phyloP scores from a whole-genome alignment of 2,329 filamentous ascomycete species.

The Colletotrichum sojae region DNA sequence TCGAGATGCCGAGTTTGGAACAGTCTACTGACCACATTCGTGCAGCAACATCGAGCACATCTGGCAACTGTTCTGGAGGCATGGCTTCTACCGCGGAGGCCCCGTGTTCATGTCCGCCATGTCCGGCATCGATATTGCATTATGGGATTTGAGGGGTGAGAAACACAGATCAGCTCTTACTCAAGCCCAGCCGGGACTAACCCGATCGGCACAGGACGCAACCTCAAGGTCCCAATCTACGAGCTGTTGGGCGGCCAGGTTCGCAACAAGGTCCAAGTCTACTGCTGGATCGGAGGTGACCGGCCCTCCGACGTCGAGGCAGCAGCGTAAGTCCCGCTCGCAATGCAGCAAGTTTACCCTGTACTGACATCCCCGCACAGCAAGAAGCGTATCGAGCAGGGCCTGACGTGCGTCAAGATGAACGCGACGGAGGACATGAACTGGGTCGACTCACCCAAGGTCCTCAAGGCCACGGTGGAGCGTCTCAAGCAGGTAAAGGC shows the following conservation, averaged over 20 bases:
- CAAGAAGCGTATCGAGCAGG: conserved; percentile 66
- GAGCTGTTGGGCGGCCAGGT: conserved; percentile 78
- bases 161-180: conserved; percentile 15
- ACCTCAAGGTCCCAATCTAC: conserved; percentile 69
- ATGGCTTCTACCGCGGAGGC: conserved; percentile 78
- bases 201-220: conserved; percentile 19
- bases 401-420: conserved; percentile 76
- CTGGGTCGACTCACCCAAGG: conserved; percentile 75
- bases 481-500: conserved; percentile 74
- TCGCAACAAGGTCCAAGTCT: conserved; percentile 74
- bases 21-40: no score
- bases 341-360: fast-evolving
- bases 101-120: conserved; percentile 81
- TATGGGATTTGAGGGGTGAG: conserved; percentile 76
- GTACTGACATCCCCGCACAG: conserved; percentile 46
- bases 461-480: conserved; percentile 70
- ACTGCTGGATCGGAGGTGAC: conserved; percentile 80
- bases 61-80: conserved; percentile 76
- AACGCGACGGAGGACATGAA: conserved; percentile 78
- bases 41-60: conserved; percentile 77
- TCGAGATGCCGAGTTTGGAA: no score
- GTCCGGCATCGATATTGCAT: conserved; percentile 78
- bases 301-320: conserved; percentile 72
- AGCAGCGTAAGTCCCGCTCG: conserved; percentile 59
- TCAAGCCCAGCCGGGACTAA: neutral